phyloP scores from a whole-genome alignment of 2,329 filamentous ascomycete species.

The Reticulascus tulasneorum region DNA sequence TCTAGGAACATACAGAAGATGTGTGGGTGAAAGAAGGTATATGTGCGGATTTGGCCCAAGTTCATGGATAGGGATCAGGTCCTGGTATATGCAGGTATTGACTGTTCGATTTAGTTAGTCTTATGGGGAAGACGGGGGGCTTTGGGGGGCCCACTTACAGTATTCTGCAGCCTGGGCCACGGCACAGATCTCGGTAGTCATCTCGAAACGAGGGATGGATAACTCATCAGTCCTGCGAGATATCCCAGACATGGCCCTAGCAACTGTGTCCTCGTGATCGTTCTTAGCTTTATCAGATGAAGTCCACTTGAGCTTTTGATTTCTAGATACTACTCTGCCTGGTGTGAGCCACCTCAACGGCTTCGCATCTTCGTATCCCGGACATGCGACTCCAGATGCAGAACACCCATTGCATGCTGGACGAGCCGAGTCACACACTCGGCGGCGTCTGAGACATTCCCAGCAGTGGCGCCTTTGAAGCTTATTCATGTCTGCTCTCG shows the following conservation, averaged over 20 bases:
- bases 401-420: slow-evolving; percentile 3
- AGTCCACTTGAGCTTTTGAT: neutral
- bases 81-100: slow-evolving; percentile 3
- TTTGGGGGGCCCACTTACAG: neutral
- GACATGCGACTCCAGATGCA: slow-evolving; percentile 1
- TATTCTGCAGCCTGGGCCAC: slow-evolving; percentile 3
- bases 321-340: neutral
- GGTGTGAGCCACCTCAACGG: slow-evolving; percentile 2
- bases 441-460: slow-evolving; percentile 4
- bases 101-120: neutral
- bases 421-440: slow-evolving; percentile 3
- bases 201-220: neutral
- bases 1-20: neutral
- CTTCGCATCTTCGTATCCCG: slow-evolving; percentile 2
- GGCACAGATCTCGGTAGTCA: neutral
- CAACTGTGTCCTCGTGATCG: too few species aligned
- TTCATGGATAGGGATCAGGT: slow-evolving; percentile 2
- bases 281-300: too few species aligned
- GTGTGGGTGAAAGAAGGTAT: slow-evolving; percentile 17
- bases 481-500: too few species aligned
- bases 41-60: slow-evolving; percentile 20
- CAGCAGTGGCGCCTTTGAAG: slow-evolving; percentile 4
- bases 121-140: too few species aligned
- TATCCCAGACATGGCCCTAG: neutral
- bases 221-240: neutral